Evolutionary conservation across 495 filamentous ascomycete species (phyloP).

Genomic region (Aspergillus taichungensis): DNA sequence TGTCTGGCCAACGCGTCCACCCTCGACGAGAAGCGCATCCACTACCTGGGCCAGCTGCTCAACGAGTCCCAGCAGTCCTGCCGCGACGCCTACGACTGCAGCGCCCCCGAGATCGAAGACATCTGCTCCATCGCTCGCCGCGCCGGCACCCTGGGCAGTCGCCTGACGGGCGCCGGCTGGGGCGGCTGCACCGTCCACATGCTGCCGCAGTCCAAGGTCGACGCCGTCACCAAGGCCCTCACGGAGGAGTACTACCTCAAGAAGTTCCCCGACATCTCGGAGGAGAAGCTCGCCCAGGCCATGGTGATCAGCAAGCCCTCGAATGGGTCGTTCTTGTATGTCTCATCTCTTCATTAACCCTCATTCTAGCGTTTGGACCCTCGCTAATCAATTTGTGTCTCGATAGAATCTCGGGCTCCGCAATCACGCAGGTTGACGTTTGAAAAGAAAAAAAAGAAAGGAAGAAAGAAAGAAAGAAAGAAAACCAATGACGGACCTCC

Average conservation of each 20-base stretch:
- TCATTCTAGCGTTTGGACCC: not conserved
- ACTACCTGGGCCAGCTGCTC: conserved; percentile 70
- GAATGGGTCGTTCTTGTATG: conserved; percentile 41
- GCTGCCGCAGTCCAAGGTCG: conserved; percentile 75
- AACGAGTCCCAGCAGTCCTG: conserved; percentile 86
- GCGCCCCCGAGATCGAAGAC: conserved; percentile 79
- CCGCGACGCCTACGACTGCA: conserved; percentile 78
- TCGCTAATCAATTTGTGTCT: not conserved
- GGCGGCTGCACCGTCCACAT: conserved; percentile 94
- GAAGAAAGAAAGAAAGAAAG: not conserved
- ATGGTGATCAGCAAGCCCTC: conserved; percentile 84
- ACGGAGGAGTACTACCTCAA: conserved; percentile 71
- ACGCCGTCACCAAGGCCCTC: conserved; percentile 69
- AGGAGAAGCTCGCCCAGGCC: conserved; percentile 65
- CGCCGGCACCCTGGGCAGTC: conserved; percentile 74
- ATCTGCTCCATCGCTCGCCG: conserved; percentile 70
- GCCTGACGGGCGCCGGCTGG: conserved; percentile 93
- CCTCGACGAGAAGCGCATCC: conserved; percentile 52
- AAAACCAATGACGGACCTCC: not conserved
- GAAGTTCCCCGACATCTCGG: conserved; percentile 59
- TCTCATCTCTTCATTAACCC: conserved; percentile 1
- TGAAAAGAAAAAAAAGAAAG: conserved; percentile 6
- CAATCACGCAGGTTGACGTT: conserved; percentile 30
- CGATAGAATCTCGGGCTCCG: conserved; percentile 33
- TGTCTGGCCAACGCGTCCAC: conserved; percentile 49